Evolutionary conservation across 805 yeast genomes (phyloP).

Genomic region (Starmerella cellae): DNA sequence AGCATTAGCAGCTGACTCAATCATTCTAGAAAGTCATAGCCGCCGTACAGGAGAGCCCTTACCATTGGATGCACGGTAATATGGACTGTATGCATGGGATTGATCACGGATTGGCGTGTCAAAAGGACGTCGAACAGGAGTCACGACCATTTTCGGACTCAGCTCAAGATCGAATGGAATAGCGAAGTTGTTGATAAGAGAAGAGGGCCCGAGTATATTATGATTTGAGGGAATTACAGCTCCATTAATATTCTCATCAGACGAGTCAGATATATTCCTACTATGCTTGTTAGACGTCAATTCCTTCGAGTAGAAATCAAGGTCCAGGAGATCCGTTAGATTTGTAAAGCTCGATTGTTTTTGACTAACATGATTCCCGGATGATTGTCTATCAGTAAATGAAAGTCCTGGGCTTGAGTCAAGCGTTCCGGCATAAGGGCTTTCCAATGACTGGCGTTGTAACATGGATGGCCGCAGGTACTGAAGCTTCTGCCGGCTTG

Average conservation of each 20-base stretch:
- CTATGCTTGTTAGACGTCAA: not conserved
- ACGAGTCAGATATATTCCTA: constrained; percentile 4
- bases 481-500: not conserved
- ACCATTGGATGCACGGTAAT: constrained; percentile 9
- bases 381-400: not conserved
- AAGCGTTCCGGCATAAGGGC: constrained; percentile 9
- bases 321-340: constrained; percentile 8
- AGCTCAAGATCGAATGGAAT: constrained; percentile 7
- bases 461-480: constrained; percentile 1
- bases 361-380: not conserved
- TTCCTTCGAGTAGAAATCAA: constrained; percentile 6
- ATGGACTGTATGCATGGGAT: constrained; percentile 22
- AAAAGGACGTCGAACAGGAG: constrained; percentile 22
- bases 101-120: constrained; percentile 24
- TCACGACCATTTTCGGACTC: constrained; percentile 13
- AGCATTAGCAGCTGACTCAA: no score
- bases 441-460: constrained; percentile 5
- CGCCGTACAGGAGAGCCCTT: constrained; percentile 18
- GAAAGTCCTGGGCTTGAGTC: constrained; percentile 10
- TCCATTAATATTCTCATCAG: not conserved
- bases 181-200: not conserved
- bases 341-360: not conserved
- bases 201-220: not conserved
- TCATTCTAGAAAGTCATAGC: no score
- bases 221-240: not conserved